Base-by-base conservation (phyloP, 2,329 filamentous ascomycete genomes). In the Chaetomium globosum region DNA sequence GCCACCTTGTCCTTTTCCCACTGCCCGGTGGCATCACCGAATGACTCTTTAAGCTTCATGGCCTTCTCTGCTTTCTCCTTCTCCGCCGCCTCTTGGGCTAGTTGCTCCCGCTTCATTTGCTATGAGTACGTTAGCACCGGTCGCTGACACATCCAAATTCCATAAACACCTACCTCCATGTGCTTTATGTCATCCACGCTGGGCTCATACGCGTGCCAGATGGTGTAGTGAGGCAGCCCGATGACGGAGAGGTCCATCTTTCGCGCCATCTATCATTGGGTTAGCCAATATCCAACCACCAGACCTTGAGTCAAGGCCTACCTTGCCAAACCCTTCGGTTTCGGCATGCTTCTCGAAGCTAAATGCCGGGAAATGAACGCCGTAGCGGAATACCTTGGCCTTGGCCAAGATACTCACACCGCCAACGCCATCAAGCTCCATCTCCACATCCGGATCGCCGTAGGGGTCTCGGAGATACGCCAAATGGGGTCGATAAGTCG, bases 151-250 rank as follows among this genome's bases (percentile, higher is more conserved):
- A 52, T 53, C 7, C n/a, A 4, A 21, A 4, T 5, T 48, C 26
- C 0, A 28, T 21, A 51, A 54, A 31, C 9, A 73, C 80, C 66
- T 77, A 88, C 87, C 81, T 93, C 94, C 95, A 99, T 99, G 74
- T 98, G 95, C 66, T 91, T 89, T 68, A 98, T 91, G 74, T 99
- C 95, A 74, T 99, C 95, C 19, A 97, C 91, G 73, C 92, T 97
- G n/a, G 95, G 95, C 78, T 99, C 95, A 81, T 99, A 99, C 74
- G 99, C 83, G 88, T 99, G 95, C 95, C 95, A 99, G 70, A 99
- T 97, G 0, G 93, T 97, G 78, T 99, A 99, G 76, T 99, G 95
- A 7, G 95, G 95, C 55, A 99, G 83, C 36, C 95, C 95, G 65
- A 99, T 90, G 21, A 99, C 95, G 0, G 93, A 97, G 75, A 92